Evolutionary conservation across 2,329 filamentous ascomycete species (phyloP), one percentile per base, ranked within the genome.

Genomic region (Drechslerella stenobrocha): DNA sequence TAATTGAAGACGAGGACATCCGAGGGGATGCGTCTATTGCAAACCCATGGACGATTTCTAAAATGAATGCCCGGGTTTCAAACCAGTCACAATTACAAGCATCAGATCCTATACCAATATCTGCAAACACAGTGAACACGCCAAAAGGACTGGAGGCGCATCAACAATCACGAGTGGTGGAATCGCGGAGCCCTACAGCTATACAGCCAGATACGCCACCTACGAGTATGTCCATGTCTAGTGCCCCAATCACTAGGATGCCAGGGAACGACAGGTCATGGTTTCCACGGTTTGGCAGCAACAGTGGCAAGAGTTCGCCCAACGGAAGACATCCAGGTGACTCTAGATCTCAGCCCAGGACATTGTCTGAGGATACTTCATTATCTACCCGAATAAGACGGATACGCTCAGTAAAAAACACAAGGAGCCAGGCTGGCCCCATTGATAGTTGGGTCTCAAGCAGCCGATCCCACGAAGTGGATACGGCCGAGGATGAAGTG

Each of bases 21-120:
- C 15, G n/a, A 18, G 6, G 26, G 2, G 55, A 67, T 34, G 50
- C 13, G 34, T 56, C 63, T 2, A 60, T 59, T 45, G 50, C 55
- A 6, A 67, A 67, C 30, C 63, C 63, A 4, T 67, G 63, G 63
- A 67, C 37, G n/a, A 67, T 67, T n/a, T 55, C 55, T 7, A 67
- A 67, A 23, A 51, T 67, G 55, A 67, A 67, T 42, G 24, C 55
- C n/a, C 50, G 55, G 1, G 30, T 55, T 18, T 18, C 32, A 5
- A n/a, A n/a, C 2, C 53, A 50, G 2, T 30, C n/a, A 4, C 45
- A 30, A 44, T 6, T 23, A 2, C 15, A 32, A 52, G 15, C 18
- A 3, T 50, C 37, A 6, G 8, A 22, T 11, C 9, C 28, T 11
- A 26, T n/a, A 15, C 28, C 50, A 24, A 18, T 9, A 23, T 3